These are phyloP conservation scores for Spencermartinsiella ligniputridi DNA, from an alignment of 1,139 yeast genomes.

Conservation along the genomic window DNA sequence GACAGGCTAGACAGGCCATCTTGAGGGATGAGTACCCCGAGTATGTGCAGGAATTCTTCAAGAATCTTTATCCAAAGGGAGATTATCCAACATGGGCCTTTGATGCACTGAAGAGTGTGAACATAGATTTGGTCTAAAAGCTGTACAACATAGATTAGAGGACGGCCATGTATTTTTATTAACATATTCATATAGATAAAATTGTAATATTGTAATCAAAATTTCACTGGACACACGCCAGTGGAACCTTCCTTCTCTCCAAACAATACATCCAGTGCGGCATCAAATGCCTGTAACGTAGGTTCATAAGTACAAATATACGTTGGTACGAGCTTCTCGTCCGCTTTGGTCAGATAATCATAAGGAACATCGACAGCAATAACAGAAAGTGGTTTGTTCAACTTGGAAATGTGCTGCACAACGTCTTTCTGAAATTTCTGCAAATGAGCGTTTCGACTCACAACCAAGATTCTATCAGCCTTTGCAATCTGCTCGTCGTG, in stretches of 20 bases:
- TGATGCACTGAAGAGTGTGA: slow-evolving; percentile 36
- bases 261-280: slow-evolving; percentile 45
- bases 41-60: slow-evolving; percentile 36
- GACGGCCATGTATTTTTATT: no score
- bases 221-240: slow-evolving; percentile 10
- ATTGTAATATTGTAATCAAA: no score
- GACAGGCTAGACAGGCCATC: slow-evolving; percentile 38
- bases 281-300: slow-evolving; percentile 43
- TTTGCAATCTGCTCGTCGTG: slow-evolving; percentile 11
- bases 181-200: no score
- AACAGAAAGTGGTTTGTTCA: slow-evolving; percentile 47
- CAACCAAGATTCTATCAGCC: slow-evolving; percentile 14
- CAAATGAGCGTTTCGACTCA: slow-evolving; percentile 15
- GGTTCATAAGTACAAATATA: slow-evolving; percentile 56
- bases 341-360: slow-evolving; percentile 48
- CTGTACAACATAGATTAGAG: no score
- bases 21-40: slow-evolving; percentile 37
- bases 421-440: slow-evolving; percentile 13
- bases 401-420: slow-evolving; percentile 12
- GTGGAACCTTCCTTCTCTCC: slow-evolving; percentile 37
- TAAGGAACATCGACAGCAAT: slow-evolving; percentile 57
- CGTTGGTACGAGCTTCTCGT: slow-evolving; percentile 37
- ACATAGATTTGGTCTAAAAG: slow-evolving; percentile 29
- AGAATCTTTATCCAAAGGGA: slow-evolving; percentile 30
- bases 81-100: slow-evolving; percentile 42